Conservation (phyloP, 768 basidiomycete species). For the Boletus tomentosulus region DNA sequence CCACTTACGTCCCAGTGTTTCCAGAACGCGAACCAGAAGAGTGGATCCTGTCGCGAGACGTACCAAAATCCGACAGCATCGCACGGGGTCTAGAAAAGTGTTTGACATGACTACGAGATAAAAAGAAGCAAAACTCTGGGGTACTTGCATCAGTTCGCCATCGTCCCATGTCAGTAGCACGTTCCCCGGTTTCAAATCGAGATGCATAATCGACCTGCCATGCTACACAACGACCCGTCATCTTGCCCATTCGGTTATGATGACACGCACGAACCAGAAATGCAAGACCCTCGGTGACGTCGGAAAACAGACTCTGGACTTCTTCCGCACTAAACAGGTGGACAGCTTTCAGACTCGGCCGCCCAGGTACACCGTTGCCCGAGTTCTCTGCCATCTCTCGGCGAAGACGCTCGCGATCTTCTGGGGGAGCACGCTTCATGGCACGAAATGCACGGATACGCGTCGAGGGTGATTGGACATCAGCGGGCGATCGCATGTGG, state of each 20-base stretch:
- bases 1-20: constrained; percentile 90
- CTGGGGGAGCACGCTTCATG: constrained; percentile 59
- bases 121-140: neutral
- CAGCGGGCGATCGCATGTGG: constrained; percentile 39
- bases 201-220: constrained; percentile 79
- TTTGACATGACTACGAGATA: neutral
- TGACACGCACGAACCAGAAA: constrained; percentile 61
- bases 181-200: constrained; percentile 93
- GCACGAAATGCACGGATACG: constrained; percentile 75
- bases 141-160: constrained; percentile 67
- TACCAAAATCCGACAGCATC: constrained; percentile 95
- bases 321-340: constrained; percentile 85
- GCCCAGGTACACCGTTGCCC: constrained; percentile 20
- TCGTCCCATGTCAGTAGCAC: constrained; percentile 92
- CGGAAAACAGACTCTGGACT: constrained; percentile 72
- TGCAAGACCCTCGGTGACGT: constrained; percentile 80
- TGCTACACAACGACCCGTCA: constrained; percentile 45
- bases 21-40: constrained; percentile 69
- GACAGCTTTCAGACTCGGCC: constrained; percentile 61
- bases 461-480: constrained; percentile 56
- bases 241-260: neutral
- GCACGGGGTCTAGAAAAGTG: constrained; percentile 66
- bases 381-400: constrained; percentile 41
- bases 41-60: constrained; percentile 85
- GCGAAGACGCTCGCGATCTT: constrained; percentile 59